These are phyloP conservation scores for Stephania japonica DNA, from an alignment of 164 flowering plant species.

Conservation along the genomic window DNA sequence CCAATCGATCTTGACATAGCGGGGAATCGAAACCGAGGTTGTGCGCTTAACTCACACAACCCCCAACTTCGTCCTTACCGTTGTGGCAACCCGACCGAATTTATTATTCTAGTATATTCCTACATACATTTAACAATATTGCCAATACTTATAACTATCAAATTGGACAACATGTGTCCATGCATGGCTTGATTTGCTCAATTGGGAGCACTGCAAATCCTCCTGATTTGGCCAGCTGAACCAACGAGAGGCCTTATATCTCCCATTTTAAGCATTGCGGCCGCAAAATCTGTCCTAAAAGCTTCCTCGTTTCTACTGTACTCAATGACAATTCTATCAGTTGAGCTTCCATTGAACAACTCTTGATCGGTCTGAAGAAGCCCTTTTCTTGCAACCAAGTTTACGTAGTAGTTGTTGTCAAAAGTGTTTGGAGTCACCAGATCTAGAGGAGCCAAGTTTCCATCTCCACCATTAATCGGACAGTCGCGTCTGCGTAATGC, in stretches of 20 bases:
- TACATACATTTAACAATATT: too few relatives aligned
- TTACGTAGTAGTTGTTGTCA: slow-evolving; percentile 47
- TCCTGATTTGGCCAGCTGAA: slow-evolving; percentile 5
- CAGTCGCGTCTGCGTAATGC: not conserved
- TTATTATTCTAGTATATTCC: too few relatives aligned
- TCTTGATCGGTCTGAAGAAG: slow-evolving; percentile 36
- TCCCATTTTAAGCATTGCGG: slow-evolving; percentile 42
- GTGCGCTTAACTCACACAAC: too few relatives aligned
- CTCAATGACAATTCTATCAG: slow-evolving; percentile 23
- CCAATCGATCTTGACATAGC: too few relatives aligned
- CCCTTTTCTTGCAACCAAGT: slow-evolving; percentile 31
- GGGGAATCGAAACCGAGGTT: too few relatives aligned
- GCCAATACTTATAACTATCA: too few relatives aligned
- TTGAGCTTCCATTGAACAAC: slow-evolving; percentile 28
- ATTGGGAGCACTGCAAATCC: not conserved
- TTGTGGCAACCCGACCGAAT: too few relatives aligned
- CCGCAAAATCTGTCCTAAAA: slow-evolving; percentile 29
- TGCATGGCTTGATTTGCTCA: not conserved
- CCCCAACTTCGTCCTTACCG: too few relatives aligned
- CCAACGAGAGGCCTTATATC: slow-evolving; percentile 39
- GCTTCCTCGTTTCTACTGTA: slow-evolving; percentile 18
- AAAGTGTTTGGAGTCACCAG: slow-evolving; percentile 38
- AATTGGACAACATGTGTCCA: too few relatives aligned
- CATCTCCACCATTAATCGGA: slow-evolving; percentile 12
- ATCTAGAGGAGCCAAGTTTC: slow-evolving; percentile 40